Evolutionary conservation across 1,284 basidiomycete genomes (phyloP).

Genomic region (Melampsora occidentalis): DNA sequence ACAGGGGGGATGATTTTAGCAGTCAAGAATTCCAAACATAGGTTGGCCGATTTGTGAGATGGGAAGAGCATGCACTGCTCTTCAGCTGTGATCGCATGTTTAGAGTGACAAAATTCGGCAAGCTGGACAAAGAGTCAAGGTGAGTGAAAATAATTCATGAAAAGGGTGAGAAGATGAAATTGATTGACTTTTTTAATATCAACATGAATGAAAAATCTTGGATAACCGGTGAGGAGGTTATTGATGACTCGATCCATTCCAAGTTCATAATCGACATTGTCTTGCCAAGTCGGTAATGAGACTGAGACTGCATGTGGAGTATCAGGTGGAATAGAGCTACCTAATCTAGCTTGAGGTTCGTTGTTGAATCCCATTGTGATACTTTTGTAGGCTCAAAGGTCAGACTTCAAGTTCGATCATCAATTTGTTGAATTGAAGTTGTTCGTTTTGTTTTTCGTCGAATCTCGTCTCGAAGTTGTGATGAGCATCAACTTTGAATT

Average conservation of each 20-base stretch:
- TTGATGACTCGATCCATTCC: slow-evolving; percentile 78
- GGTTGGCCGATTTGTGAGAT: slow-evolving; percentile 67
- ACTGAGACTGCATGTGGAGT: slow-evolving; percentile 84
- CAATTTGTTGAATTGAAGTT: too few species aligned
- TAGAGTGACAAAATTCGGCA: slow-evolving; percentile 34
- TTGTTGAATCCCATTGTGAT: too few species aligned
- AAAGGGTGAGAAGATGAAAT: not conserved
- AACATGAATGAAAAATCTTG: slow-evolving; percentile 89
- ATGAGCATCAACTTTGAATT: too few species aligned
- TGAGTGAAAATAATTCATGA: slow-evolving; percentile 9
- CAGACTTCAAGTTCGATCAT: too few species aligned
- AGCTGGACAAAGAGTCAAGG: slow-evolving; percentile 14
- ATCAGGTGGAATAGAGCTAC: slow-evolving; percentile 53
- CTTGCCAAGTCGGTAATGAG: slow-evolving; percentile 90
- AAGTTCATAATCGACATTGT: slow-evolving; percentile 91
- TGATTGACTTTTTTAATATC: slow-evolving; percentile 73
- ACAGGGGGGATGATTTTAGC: slow-evolving; percentile 55
- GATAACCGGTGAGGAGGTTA: slow-evolving; percentile 89
- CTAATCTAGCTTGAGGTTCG: slow-evolving; percentile 44
- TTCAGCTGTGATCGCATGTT: slow-evolving; percentile 37
- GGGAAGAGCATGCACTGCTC: slow-evolving; percentile 74
- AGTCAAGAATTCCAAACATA: slow-evolving; percentile 73
- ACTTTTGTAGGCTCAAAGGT: too few species aligned
- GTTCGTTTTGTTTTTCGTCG: too few species aligned
- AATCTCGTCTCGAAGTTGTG: too few species aligned